A percentile compares a stretch with the other conserved stretches of the same genome.
phyloP scores from a whole-genome alignment of 1,284 basidiomycete species.

The Fomitopsis pinicola region DNA sequence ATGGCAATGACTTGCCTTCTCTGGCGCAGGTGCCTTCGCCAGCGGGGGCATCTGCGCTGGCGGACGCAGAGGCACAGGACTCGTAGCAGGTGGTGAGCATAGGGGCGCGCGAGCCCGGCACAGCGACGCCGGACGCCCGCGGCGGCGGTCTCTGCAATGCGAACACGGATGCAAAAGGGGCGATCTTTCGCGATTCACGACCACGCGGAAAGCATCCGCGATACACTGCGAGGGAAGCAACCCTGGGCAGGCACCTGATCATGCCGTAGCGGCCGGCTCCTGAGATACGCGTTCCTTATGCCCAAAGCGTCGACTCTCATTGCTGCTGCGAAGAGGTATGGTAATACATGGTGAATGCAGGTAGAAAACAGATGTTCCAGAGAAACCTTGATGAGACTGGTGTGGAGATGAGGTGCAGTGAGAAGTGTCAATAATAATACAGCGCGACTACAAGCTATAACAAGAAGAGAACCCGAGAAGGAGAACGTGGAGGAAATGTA shows the following conservation, averaged over 20 bases:
- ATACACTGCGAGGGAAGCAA: background rate
- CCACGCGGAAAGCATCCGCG: background rate
- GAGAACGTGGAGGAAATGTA: background rate
- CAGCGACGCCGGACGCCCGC: background rate
- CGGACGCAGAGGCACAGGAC: background rate
- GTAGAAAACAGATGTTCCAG: background rate
- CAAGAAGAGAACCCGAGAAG: background rate
- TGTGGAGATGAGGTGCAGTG: background rate
- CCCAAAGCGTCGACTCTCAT: background rate
- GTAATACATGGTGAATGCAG: background rate
- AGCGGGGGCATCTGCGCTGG: background rate
- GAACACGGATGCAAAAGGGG: background rate
- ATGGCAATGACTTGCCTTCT: background rate
- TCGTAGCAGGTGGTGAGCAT: no score
- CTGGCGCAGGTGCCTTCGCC: background rate
- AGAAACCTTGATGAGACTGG: background rate
- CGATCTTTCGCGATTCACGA: background rate
- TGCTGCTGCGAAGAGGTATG: background rate
- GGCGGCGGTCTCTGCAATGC: background rate
- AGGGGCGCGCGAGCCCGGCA: background rate
- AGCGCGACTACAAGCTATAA: background rate
- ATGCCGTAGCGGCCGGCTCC: background rate
- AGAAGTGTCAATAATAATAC: background rate
- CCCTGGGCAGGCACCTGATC: no score
- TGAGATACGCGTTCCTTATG: background rate